Evolutionary conservation across 78 protist genomes (phyloP).

Genomic region (Cavenderia fasciculata): DNA sequence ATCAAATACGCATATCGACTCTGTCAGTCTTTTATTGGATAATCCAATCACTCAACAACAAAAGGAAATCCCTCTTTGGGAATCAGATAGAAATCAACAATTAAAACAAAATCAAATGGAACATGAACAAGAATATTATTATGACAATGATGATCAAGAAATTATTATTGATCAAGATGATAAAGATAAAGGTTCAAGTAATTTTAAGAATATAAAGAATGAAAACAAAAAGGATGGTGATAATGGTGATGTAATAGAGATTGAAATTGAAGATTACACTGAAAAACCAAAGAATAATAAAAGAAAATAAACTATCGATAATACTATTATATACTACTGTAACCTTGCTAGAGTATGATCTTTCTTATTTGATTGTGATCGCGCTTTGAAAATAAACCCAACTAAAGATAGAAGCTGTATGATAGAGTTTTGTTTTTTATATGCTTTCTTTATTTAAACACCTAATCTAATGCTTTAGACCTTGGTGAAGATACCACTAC

Average conservation of each 20-base stretch:
- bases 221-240: no score
- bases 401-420: neutral
- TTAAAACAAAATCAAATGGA: neutral
- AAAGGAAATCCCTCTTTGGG: neutral
- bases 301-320: neutral
- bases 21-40: neutral
- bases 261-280: neutral
- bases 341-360: neutral
- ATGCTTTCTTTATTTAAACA: neutral
- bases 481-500: conserved; percentile 90
- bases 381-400: neutral
- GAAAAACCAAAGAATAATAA: neutral
- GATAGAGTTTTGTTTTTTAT: neutral
- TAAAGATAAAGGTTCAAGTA: neutral
- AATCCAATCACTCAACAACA: neutral
- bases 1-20: neutral
- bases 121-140: conserved; percentile 5
- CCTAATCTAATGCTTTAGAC: conserved; percentile 5
- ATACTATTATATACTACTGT: neutral
- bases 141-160: neutral
- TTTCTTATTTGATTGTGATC: neutral
- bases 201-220: no score
- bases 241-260: no score
- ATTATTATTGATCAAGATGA: neutral
- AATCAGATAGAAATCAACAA: neutral